phyloP scores from a whole-genome alignment of 2,329 filamentous ascomycete genomes.

The Nemania sp. region DNA sequence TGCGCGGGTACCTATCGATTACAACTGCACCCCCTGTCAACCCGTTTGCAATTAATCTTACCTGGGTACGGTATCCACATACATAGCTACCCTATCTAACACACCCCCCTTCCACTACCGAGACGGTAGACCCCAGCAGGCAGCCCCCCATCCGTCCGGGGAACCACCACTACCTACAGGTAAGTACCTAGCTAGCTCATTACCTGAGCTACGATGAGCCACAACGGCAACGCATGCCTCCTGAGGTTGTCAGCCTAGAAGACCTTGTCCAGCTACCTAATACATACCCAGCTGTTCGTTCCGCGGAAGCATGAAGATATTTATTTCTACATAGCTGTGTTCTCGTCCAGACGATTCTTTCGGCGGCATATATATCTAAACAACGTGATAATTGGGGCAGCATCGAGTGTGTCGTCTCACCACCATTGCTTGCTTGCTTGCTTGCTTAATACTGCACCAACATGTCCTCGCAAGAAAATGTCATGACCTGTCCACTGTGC shows the following conservation, averaged over 20 bases:
- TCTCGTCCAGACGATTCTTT: not conserved
- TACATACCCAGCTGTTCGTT: not conserved
- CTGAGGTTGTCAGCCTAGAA: not conserved
- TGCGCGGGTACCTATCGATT: not conserved
- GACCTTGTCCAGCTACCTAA: not conserved
- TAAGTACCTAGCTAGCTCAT: not conserved
- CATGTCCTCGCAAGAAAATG: slow-evolving; percentile 31
- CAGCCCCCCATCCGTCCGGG: too few species aligned
- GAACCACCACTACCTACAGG: slow-evolving; percentile 6
- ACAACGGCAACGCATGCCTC: slow-evolving; percentile 19
- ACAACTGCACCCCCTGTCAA: slow-evolving; percentile 4
- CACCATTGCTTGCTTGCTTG: not conserved
- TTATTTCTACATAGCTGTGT: not conserved
- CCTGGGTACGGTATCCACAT: not conserved
- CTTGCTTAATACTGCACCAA: not conserved
- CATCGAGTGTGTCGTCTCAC: not conserved
- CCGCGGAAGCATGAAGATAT: not conserved
- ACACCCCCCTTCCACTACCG: slow-evolving; percentile 6
- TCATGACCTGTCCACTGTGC: slow-evolving; percentile 56
- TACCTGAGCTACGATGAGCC: slow-evolving; percentile 11
- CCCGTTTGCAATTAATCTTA: not conserved
- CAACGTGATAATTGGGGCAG: not conserved
- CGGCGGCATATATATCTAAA: not conserved
- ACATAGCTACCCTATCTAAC: not conserved
- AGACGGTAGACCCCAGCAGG: slow-evolving; percentile 19